Base-by-base conservation (phyloP, 257 asterid genomes). In the Nemophila menziesii region DNA sequence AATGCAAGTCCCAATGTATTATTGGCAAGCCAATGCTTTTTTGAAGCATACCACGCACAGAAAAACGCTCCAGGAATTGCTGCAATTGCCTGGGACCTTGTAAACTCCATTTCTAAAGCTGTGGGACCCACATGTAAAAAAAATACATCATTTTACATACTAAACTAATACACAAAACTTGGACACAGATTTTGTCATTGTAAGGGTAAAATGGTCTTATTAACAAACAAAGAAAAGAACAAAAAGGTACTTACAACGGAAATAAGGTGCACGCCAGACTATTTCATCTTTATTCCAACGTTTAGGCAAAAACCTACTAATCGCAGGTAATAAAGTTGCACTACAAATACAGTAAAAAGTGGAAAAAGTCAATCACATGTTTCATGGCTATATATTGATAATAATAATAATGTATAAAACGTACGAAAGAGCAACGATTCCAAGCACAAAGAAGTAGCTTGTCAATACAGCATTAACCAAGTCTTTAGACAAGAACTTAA, bases 11-110 rank as follows among this genome's bases (percentile, higher is more conserved):
- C 94, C 83, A 90, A 67, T 33, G 75, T 66, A 42, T 85, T 90
- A 74, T 85, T 90, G 54, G 99, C 94, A 21, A 85, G 82, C 99
- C 99, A 90, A 60, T 90, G 99, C 79, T 90, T 90, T 78, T 79
- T 58, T 26, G 69, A 68, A 51, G 96, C 98, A 71, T 90, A 85
- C 96, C 98, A 90, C 11, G 70, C 94, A 48, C 96, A 90, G 56
- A 90, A 90, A 74, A 85, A 74, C 51, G 92, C 69, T 61, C 94
- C 96, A 26, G 96, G 98, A 64, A 90, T 79, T 33, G 87, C 75
- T 26, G 98, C 85, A 44, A 90, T 22, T 27, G 77, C 33, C 69
- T 79, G 96, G 36, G 96, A 90, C 66, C 74, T 81, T 29, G 94
- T 81, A 58, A 90, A 90, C 73, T 90, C 92, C 48, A 77, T 56